Base-by-base conservation (phyloP, 106 monocot genomes). In the Agapanthus africanus region DNA sequence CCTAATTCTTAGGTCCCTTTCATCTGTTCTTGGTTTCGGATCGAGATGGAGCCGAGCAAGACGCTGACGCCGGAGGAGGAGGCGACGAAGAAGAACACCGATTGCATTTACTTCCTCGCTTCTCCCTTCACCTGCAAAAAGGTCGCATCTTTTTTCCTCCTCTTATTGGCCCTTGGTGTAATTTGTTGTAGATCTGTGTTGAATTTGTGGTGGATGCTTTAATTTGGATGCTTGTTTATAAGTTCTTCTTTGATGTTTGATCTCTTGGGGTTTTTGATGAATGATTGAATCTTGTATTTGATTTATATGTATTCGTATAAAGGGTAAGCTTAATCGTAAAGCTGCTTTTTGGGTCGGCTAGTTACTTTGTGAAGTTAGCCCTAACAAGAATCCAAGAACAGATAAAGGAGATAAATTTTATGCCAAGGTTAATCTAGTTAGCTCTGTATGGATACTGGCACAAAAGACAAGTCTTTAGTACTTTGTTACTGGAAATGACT, bases 61-160 rank as follows among this genome's bases (percentile, higher is more conserved):
- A 41, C 41, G 8, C 31, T 32, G 46, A 75, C 67, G 54, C 54
- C 40, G 41, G 59, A 75, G 27, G 74, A 75, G 57, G 74, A 75
- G 33, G 67, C 74, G 2, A 14, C 54, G 54, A 75, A 60, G 67
- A 39, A 54, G 67, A 75, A 68, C 42, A 75, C 74, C 0, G 74
- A 75, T 44, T 75, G 74, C n/a, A 66, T 75, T 30, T 74, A 74
- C 56, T 74, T 66, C 18, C 74, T 74, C 30, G 74, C 66, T 11
- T 67, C 74, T 28, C 74, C 74, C 11, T 44, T 75, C 52, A 75
- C 74, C 31, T 75, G 74, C 66, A 75, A 75, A 18, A 75, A 68
- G 74, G 74, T 75, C 10, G 15, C 13, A 6, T 28, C 52, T 66
- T 74, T 35, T 21, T 25, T n/a, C n/a, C n/a, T n/a, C n/a, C n/a